These are phyloP conservation scores for Gentiana macrophylla DNA, from an alignment of 257 asterid species.

Conservation along the genomic window DNA sequence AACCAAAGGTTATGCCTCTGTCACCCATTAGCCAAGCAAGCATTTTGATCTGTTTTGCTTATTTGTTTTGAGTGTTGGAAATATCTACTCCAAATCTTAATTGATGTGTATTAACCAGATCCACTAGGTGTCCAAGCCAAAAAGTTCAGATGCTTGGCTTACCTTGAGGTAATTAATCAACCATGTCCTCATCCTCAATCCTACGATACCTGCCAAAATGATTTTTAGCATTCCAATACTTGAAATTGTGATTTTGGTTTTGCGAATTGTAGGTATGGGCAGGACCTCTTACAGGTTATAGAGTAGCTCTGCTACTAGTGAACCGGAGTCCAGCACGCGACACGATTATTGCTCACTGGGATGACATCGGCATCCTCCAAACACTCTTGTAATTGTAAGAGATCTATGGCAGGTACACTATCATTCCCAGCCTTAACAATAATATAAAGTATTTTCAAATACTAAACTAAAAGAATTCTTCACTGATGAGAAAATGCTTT, in stretches of 20 bases:
- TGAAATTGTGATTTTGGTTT: neutral
- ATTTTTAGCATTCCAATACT: neutral
- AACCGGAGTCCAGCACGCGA: constrained; percentile 42
- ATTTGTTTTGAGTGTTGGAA: neutral
- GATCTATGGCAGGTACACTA: constrained; percentile 73
- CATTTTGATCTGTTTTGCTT: no score
- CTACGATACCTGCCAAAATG: neutral
- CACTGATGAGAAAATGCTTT: no score
- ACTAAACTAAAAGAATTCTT: no score
- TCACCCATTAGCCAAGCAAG: no score
- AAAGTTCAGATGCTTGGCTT: constrained; percentile 80
- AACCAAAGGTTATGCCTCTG: constrained; percentile 55
- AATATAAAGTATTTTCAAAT: no score
- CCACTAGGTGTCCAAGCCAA: constrained; percentile 71
- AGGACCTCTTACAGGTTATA: constrained; percentile 59
- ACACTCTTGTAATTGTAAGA: constrained; percentile 39
- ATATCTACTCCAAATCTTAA: neutral
- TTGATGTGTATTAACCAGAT: constrained; percentile 27
- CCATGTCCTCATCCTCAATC: neutral
- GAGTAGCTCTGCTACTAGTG: constrained; percentile 59
- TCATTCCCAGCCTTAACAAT: neutral
- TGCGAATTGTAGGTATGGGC: constrained; percentile 61
- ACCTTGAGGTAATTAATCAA: constrained; percentile 57
- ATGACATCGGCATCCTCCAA: constrained; percentile 56
- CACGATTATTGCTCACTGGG: constrained; percentile 61